A percentile compares a stretch with the other conserved stretches of the same genome.
phyloP scores from a whole-genome alignment of 1,284 basidiomycete species.

The Singerocomus inundabilis region DNA sequence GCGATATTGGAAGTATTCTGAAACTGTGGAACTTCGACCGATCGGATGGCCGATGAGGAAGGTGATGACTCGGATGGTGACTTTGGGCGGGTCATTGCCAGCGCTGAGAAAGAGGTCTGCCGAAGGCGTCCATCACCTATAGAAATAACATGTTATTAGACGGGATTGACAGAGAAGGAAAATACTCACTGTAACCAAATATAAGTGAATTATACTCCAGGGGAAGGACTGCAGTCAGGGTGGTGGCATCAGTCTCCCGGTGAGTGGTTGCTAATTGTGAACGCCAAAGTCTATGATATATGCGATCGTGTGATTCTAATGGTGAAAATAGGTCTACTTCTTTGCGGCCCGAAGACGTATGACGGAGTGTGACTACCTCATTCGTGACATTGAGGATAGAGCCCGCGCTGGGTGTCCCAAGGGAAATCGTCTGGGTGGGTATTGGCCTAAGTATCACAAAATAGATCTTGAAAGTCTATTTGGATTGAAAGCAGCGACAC shows the following conservation, averaged over 20 bases:
- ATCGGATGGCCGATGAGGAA: not conserved
- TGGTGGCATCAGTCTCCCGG: constrained; percentile 8
- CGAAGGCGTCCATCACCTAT: constrained; percentile 59
- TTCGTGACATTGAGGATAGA: constrained; percentile 13
- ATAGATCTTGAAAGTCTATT: constrained; percentile 10
- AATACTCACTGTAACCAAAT: constrained; percentile 58
- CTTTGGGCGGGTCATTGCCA: constrained; percentile 15
- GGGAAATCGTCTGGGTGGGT: constrained; percentile 5
- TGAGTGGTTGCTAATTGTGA: constrained; percentile 9
- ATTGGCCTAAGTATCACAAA: constrained; percentile 13
- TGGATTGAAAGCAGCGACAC: not conserved
- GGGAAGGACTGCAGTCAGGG: constrained; percentile 50
- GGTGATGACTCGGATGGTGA: not conserved
- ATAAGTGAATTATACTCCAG: constrained; percentile 55
- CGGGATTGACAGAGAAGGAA: not conserved
- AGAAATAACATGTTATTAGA: constrained; percentile 2
- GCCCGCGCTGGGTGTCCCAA: constrained; percentile 3
- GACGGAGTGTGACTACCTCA: constrained; percentile 21
- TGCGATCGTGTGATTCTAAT: constrained; percentile 9
- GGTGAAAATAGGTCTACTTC: constrained; percentile 21
- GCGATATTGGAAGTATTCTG: constrained; percentile 42
- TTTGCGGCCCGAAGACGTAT: constrained; percentile 18
- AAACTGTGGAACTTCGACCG: constrained; percentile 14
- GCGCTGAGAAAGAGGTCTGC: constrained; percentile 40
- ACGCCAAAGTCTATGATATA: constrained; percentile 19